Base-by-base conservation (phyloP, 2,329 filamentous ascomycete species). In the Lecanoromycetidae sp. region DNA sequence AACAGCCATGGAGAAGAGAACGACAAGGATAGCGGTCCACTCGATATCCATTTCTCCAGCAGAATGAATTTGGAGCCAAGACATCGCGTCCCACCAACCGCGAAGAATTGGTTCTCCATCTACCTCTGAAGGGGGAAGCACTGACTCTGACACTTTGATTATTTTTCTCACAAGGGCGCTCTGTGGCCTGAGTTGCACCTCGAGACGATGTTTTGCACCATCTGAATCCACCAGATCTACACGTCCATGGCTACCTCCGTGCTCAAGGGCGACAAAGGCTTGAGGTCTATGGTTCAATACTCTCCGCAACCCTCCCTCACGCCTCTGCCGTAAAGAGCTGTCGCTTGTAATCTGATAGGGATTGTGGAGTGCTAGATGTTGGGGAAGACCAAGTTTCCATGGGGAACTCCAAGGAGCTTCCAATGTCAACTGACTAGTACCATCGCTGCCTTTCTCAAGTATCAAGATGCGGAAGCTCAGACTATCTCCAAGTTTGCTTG, bases 361-460 rank as follows among this genome's bases (percentile, higher is more conserved):
- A 53, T 82, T 77, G 48, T 79, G 72, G 19, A 78, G 61, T 50
- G 72, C 71, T 17, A 87, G 66, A 23, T 71, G 66, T 5, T 50
- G 56, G 2, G 82, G 80, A 2, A 87, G 63, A 0, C 72, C 67
- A n/a, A 87, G 65, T 35, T 77, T 78, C n/a, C 79, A 77, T 10
- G 83, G 70, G 44, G 75, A 74, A 48, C 80, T 80, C 84, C 84
- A 88, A 0, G 82, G 83, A 5, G 82, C 82, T 61, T 87, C 83
- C 8, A 85, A 66, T 54, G 80, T 84, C 13, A 90, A 63, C 57
- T 83, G 77, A 38, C 77, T 74, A 25, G 74, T 72, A 1, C 81
- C 80, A 53, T 77, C 69, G 42, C 73, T 71, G 20, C 77, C 76
- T 55, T 81, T 76, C 3, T 79, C 82, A 12, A 90, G 65, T 22